A percentile compares a stretch with the other conserved stretches of the same genome.
Evolutionary conservation across 805 yeast genomes (phyloP).

Genomic region (Sungouiella blattae): DNA sequence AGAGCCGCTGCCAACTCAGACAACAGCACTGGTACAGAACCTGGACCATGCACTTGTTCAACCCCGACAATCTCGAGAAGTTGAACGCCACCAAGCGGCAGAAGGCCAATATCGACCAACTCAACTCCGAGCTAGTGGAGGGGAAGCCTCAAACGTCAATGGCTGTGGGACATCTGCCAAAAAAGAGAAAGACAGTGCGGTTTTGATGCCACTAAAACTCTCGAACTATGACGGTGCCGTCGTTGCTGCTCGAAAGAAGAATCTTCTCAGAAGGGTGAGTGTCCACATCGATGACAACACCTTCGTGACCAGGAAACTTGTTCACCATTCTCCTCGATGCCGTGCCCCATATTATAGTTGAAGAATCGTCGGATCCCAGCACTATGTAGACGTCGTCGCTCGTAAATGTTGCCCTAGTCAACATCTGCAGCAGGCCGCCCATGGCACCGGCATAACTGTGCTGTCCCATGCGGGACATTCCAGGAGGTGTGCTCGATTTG

Average conservation of each 20-base stretch:
- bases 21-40: constrained; percentile 3
- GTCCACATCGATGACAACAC: constrained; percentile 60
- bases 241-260: constrained; percentile 50
- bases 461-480: constrained; percentile 41
- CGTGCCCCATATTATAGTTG: constrained; percentile 59
- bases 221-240: constrained; percentile 53
- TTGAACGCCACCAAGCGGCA: constrained; percentile 20
- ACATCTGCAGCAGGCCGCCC: constrained; percentile 47
- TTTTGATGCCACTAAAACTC: constrained; percentile 15
- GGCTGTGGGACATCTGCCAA: background rate
- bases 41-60: constrained; percentile 32
- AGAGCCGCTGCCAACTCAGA: constrained; percentile 7
- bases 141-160: background rate
- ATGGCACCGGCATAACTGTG: constrained; percentile 56
- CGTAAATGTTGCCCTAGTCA: constrained; percentile 50
- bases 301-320: constrained; percentile 58
- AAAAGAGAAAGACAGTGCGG: constrained; percentile 14
- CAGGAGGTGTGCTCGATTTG: constrained; percentile 37
- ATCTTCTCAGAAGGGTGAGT: constrained; percentile 43
- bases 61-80: constrained; percentile 26
- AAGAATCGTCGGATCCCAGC: constrained; percentile 64
- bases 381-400: constrained; percentile 34
- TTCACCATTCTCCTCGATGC: constrained; percentile 43
- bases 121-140: constrained; percentile 20
- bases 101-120: constrained; percentile 16